Evolutionary conservation across 2,329 filamentous ascomycete genomes (phyloP).

Genomic region (Sporothrix sp.): DNA sequence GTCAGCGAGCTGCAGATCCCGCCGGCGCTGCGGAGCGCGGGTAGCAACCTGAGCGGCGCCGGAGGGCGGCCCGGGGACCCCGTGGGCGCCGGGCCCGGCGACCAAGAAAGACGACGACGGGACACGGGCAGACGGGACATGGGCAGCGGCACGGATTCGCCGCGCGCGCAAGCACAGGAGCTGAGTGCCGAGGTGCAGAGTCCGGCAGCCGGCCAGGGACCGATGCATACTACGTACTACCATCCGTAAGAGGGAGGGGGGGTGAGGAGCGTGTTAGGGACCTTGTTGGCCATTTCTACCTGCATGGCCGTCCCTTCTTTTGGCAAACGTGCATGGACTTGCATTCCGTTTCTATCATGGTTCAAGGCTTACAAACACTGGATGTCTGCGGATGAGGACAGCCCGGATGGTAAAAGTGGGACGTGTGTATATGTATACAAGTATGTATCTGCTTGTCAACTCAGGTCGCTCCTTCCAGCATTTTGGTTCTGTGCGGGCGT

Average conservation of each 20-base stretch:
- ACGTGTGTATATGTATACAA: too few relatives aligned
- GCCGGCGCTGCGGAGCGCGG: constrained; percentile 5
- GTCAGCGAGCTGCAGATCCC: constrained; percentile 25
- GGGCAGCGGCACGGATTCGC: constrained; percentile 5
- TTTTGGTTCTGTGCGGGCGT: too few relatives aligned
- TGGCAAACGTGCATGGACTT: too few relatives aligned
- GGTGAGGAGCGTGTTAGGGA: neutral
- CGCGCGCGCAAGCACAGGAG: constrained; percentile 5
- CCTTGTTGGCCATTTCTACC: too few relatives aligned
- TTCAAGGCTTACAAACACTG: too few relatives aligned
- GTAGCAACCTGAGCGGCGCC: neutral
- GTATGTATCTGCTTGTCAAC: too few relatives aligned
- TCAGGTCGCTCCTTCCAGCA: too few relatives aligned
- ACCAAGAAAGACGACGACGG: neutral
- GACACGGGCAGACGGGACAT: neutral
- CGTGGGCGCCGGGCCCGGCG: neutral
- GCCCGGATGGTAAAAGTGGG: too few relatives aligned
- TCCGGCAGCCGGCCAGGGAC: neutral
- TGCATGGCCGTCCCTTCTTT: too few relatives aligned
- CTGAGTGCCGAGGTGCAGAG: constrained; percentile 6
- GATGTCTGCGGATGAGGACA: too few relatives aligned
- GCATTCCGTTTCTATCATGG: too few relatives aligned
- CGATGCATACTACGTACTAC: constrained; percentile 14
- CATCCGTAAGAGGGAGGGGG: constrained; percentile 6
- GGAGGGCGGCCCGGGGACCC: neutral